Conservation (phyloP, 306 rosid species). For the Inga oerstediana region DNA sequence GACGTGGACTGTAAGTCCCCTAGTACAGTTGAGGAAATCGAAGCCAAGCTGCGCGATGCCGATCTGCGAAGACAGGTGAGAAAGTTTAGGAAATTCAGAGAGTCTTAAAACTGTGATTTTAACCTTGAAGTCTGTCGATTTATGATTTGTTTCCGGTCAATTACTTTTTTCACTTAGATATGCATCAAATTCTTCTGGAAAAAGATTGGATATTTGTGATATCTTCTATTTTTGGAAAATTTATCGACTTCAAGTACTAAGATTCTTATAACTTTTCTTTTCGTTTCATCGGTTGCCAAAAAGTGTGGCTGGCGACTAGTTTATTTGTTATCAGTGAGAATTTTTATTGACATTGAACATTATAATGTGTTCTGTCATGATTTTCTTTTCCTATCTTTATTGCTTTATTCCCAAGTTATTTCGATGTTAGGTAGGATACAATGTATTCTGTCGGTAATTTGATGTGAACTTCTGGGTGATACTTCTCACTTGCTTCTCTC, state of each 20-base stretch:
- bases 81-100: slow-evolving; percentile 26
- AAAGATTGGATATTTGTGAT: not conserved
- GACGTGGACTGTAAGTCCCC: slow-evolving; percentile 70
- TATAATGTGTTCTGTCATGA: not conserved
- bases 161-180: slow-evolving; percentile 12
- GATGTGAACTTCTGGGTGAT: slow-evolving; percentile 28
- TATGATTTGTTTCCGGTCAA: not conserved
- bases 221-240: not conserved
- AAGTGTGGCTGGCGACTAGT: not conserved
- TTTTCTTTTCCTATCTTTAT: slow-evolving; percentile 1
- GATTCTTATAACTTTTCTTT: not conserved
- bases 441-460: slow-evolving; percentile 32
- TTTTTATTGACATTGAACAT: slow-evolving; percentile 3
- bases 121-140: not conserved
- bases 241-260: not conserved
- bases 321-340: slow-evolving; percentile 9
- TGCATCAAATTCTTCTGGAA: slow-evolving; percentile 24
- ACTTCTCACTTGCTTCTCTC: slow-evolving; percentile 34
- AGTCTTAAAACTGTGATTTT: slow-evolving; percentile 19
- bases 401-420: slow-evolving; percentile 26
- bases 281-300: not conserved
- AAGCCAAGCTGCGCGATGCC: slow-evolving; percentile 85
- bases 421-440: slow-evolving; percentile 45
- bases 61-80: slow-evolving; percentile 96
- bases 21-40: slow-evolving; percentile 77